Base-by-base conservation (phyloP, 305 asterid genomes). In the Solanum hybrid region DNA sequence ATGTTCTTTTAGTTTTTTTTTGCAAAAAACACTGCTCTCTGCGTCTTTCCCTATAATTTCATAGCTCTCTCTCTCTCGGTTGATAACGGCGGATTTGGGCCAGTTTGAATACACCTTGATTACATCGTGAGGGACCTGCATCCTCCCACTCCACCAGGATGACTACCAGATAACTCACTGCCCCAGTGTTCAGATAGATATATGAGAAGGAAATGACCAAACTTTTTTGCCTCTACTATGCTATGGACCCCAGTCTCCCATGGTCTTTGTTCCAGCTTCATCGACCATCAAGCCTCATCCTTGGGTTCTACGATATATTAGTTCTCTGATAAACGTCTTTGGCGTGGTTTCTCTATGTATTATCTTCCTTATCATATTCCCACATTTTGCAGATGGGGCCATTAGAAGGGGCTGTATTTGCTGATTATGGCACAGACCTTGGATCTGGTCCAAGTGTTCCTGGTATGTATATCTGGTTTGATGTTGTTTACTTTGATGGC, bases 401-500 rank as follows among this genome's bases (percentile, higher is more conserved):
- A n/a, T 93, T 96, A 64, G 96, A 93, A 93, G 99, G 98, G 78
- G 98, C 95, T 80, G 31, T 96, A 64, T 97, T 97, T 94, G 99
- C 97, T 51, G 99, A 97, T 92, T 97, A 96, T 90, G 99, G 99
- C 90, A 96, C 97, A 81, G 99, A 97, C 94, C 98, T 96, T 90
- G 99, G 98, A 88, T 96, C 99, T 34, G 99, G 98, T 29, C 35
- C 95, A 86, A 92, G 93, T 34, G 98, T 97, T 90, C 97, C 95
- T 92, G 99, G 99, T 97, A 90, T 90, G 90, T 33, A 29, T 67
- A 46, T 67, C 34, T 87, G 11, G 22, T 36, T 57, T 24, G 18
- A 64, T 40, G 12, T 57, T 11, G 22, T 51, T 46, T 46, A 26
- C 74, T 5, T 22, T 18, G 82, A 42, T 67, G 37, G 26, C 4